Base-by-base conservation (phyloP, 495 filamentous ascomycete species). In the Daldinia caldariorum region DNA sequence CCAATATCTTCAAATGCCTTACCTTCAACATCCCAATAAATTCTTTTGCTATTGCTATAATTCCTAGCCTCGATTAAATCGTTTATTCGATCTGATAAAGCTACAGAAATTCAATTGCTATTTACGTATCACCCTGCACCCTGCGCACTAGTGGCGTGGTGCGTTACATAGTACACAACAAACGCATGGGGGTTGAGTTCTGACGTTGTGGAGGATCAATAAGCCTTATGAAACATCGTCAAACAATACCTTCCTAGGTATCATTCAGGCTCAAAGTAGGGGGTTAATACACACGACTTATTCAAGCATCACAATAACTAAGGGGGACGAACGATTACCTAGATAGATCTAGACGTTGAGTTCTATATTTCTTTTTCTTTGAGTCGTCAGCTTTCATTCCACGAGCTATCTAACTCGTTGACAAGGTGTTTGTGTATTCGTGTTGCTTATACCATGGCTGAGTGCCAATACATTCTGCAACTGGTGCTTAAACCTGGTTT, bases 181-280 rank as follows among this genome's bases (percentile, higher is more conserved):
- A 29, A 32, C 58, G 22, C 18, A 35, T 38, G 14, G 22, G 16
- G 16, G 9, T 35, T 10, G 34, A 10, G 34, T 35, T 50, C 56
- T 65, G 61, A 50, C 50, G 61, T 61, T 56, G 20, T 22, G 14
- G 49, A 53, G 49, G 62, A 66, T 62, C 35, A 20, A 55, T 55
- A 16, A 57, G 55, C 16, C 37, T 31, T 65, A 31, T 55, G 62
- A 70, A 62, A 66, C 61, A 47, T 16, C 53, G 51, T 66, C 49
- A 61, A 66, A 66, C 41, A 47, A 14, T 29, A 61, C 14, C 67
- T n/a, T n/a, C n/a, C n/a, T n/a, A n/a, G n/a, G n/a, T 9, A 26
- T 13, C 43, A 26, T 45, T 54, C 22, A 65, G 14, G 20, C 34
- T 31, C 18, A 57, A 49, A 32, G 38, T 54, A 50, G 45, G 29